phyloP scores from a whole-genome alignment of 1,284 basidiomycete genomes.

The Malassezia cuniculi region DNA sequence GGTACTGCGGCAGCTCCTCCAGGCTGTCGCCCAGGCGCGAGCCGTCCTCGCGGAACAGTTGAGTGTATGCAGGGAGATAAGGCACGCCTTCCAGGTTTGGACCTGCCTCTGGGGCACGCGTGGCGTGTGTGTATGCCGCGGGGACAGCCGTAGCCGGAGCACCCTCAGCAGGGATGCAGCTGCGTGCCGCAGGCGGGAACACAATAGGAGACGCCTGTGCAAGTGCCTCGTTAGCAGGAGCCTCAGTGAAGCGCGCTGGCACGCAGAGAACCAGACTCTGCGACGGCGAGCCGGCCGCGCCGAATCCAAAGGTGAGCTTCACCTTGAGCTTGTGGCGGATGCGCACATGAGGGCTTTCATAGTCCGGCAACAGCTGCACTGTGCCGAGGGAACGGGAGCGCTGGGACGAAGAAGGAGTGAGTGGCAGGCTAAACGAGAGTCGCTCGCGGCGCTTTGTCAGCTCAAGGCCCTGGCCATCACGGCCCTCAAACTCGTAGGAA shows the following conservation, averaged over 20 bases:
- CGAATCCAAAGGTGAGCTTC: slow-evolving; percentile 40
- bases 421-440: slow-evolving; percentile 41
- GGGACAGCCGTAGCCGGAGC: slow-evolving; percentile 3
- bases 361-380: slow-evolving; percentile 37
- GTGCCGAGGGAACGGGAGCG: slow-evolving; percentile 18
- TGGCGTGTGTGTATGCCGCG: slow-evolving; percentile 4
- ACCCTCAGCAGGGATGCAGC: slow-evolving; percentile 4
- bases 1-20: slow-evolving; percentile 41
- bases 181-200: slow-evolving; percentile 2
- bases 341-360: slow-evolving; percentile 39
- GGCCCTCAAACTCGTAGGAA: slow-evolving; percentile 36
- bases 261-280: slow-evolving; percentile 43
- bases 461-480: slow-evolving; percentile 36
- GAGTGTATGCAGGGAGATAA: slow-evolving; percentile 39
- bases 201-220: slow-evolving; percentile 22
- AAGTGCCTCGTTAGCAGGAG: slow-evolving; percentile 36
- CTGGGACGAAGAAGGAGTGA: slow-evolving; percentile 21
- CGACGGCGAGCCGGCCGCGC: slow-evolving; percentile 22
- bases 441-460: slow-evolving; percentile 32
- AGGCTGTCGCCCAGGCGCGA: slow-evolving; percentile 41
- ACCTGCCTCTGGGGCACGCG: neutral
- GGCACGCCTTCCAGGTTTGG: slow-evolving; percentile 3
- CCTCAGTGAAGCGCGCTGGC: slow-evolving; percentile 42
- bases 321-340: slow-evolving; percentile 44
- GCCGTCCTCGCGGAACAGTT: slow-evolving; percentile 43